phyloP scores from a whole-genome alignment of 1,284 basidiomycete genomes.

The Coniferiporia sulphurascens region DNA sequence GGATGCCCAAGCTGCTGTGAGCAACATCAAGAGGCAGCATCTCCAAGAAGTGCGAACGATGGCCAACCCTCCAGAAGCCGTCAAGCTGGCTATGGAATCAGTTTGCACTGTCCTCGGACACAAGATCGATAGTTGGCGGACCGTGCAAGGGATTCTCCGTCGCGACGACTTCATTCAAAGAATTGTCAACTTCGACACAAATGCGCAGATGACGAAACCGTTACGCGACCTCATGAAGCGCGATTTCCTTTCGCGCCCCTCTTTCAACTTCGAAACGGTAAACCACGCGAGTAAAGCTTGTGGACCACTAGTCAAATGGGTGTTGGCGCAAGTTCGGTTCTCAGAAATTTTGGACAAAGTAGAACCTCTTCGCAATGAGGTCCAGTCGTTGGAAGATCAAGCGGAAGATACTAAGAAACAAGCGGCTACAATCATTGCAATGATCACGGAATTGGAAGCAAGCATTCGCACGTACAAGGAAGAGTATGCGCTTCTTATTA shows the following conservation, averaged over 20 bases:
- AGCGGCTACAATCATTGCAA: constrained; percentile 83
- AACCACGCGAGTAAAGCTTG: constrained; percentile 96
- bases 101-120: constrained; percentile 98
- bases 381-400: constrained; percentile 87
- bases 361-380: constrained; percentile 94
- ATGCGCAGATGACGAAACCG: constrained; percentile 82
- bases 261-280: constrained; percentile 94
- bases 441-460: constrained; percentile 89
- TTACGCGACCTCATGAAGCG: constrained; percentile 91
- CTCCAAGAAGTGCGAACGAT: constrained; percentile 97
- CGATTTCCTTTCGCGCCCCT: constrained; percentile 88
- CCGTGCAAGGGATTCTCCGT: constrained; percentile 94
- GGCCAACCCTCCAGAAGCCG: constrained; percentile 97
- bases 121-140: constrained; percentile 95
- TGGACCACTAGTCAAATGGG: constrained; percentile 98
- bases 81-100: constrained; percentile 98
- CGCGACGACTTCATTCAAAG: constrained; percentile 96
- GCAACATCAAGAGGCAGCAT: constrained; percentile 96
- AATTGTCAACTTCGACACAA: constrained; percentile 97
- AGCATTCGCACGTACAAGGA: constrained; percentile 96
- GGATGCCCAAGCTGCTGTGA: constrained; percentile 93
- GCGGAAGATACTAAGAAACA: constrained; percentile 93
- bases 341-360: constrained; percentile 98
- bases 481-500: constrained; percentile 96
- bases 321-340: constrained; percentile 93